Percentiles rank a stretch among this genome's conserved stretches.
Evolutionary conservation across 345 rosid genomes (phyloP).

Genomic region (Fremontodendron californicum): DNA sequence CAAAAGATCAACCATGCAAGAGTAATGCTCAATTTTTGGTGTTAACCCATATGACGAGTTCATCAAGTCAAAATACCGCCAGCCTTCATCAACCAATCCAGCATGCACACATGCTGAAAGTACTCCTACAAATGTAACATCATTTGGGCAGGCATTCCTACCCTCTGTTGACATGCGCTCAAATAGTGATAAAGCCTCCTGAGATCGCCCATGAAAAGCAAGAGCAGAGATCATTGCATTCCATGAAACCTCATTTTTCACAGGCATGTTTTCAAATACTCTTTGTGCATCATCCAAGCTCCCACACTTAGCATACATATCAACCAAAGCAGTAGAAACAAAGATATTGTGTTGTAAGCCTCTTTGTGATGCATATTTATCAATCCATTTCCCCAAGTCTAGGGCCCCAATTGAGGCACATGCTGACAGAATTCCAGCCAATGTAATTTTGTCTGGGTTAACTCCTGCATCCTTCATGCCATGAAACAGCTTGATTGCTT

Average conservation of each 20-base stretch:
- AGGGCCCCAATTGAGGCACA: constrained; percentile 79
- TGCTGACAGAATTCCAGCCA: constrained; percentile 61
- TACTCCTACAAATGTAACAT: constrained; percentile 66
- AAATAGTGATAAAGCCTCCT: constrained; percentile 62
- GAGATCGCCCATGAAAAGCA: constrained; percentile 71
- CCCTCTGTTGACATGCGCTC: constrained; percentile 43
- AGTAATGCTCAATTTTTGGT: constrained; percentile 80
- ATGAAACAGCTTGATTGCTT: constrained; percentile 58
- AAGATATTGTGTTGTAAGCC: constrained; percentile 50
- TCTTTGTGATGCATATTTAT: constrained; percentile 40
- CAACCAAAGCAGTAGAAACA: constrained; percentile 71
- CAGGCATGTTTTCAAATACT: constrained; percentile 64
- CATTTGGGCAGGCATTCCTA: constrained; percentile 48
- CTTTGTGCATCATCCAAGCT: constrained; percentile 57
- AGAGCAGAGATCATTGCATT: constrained; percentile 81
- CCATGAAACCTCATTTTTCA: constrained; percentile 84
- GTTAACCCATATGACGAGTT: constrained; percentile 55
- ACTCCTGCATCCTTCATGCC: constrained; percentile 46
- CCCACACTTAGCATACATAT: constrained; percentile 92
- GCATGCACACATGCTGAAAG: constrained; percentile 93
- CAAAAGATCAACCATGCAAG: constrained; percentile 83
- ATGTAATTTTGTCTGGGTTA: constrained; percentile 49
- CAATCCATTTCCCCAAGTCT: constrained; percentile 66
- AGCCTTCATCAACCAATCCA: constrained; percentile 72
- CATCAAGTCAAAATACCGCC: constrained; percentile 57